A percentile compares a stretch with the other conserved stretches of the same genome.
Conservation (phyloP, 1,284 basidiomycete genomes). For the Ceratobasidium sp. region DNA sequence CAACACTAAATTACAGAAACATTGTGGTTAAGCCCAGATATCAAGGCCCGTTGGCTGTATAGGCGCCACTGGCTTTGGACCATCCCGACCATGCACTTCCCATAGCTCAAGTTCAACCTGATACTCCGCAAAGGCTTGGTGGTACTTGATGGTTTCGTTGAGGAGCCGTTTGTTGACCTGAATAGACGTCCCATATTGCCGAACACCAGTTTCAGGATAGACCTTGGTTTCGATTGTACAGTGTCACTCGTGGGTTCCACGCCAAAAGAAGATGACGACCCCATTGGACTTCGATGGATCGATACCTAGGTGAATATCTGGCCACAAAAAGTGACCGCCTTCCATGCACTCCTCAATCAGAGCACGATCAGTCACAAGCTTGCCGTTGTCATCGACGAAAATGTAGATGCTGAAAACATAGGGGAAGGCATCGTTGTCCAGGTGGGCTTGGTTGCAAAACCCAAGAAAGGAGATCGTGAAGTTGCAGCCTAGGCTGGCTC, state of each 20-base stretch:
- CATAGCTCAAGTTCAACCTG: background rate
- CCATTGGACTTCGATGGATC: background rate
- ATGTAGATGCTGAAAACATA: conserved; percentile 14
- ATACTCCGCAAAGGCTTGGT: background rate
- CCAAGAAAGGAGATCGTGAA: background rate
- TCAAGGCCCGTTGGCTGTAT: background rate
- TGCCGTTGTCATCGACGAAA: background rate
- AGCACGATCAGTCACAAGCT: background rate
- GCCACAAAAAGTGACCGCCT: conserved; percentile 3
- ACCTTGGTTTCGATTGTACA: conserved; percentile 1
- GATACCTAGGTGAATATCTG: background rate
- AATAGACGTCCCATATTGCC: background rate
- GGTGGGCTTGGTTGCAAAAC: background rate
- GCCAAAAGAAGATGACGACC: background rate
- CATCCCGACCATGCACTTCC: background rate
- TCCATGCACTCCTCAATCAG: background rate
- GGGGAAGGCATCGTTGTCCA: background rate
- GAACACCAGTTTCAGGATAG: background rate
- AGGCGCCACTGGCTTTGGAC: background rate
- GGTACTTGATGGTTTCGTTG: background rate
- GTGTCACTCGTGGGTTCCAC: background rate
- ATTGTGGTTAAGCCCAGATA: too few relatives aligned
- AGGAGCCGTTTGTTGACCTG: background rate
- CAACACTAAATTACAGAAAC: too few relatives aligned
- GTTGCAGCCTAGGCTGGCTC: background rate